These are phyloP conservation scores for Poteriospumella lacustris DNA, from an alignment of 108 stramenopile species.

Conservation along the genomic window DNA sequence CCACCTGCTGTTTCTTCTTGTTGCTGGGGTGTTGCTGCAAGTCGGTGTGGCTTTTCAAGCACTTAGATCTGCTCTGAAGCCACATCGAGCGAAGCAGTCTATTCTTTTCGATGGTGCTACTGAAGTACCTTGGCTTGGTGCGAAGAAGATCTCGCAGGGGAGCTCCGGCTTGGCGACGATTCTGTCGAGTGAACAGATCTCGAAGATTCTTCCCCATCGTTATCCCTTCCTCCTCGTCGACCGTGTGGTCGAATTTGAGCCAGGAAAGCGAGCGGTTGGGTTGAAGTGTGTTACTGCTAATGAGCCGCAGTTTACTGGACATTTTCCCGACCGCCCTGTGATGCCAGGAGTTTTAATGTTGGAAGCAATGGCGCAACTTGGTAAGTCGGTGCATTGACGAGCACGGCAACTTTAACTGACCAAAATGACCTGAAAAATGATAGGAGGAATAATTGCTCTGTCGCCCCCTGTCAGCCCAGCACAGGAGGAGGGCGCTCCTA, in stretches of 20 bases:
- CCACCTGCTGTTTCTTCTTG: too few relatives aligned
- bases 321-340: conserved; percentile 91
- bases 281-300: conserved; percentile 88
- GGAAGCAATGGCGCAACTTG: conserved; percentile 93
- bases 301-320: conserved; percentile 95
- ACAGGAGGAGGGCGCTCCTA: conserved; percentile 63
- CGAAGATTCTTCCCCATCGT: conserved; percentile 81
- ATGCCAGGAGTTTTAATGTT: conserved; percentile 92
- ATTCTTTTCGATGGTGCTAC: too few relatives aligned
- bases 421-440: not conserved
- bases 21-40: too few relatives aligned
- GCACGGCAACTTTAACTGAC: not conserved
- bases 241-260: conserved; percentile 76
- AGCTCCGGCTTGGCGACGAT: conserved; percentile 41
- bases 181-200: conserved; percentile 78
- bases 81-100: too few relatives aligned
- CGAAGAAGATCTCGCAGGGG: conserved; percentile 4
- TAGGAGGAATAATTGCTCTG: conserved; percentile 75
- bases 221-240: conserved; percentile 67
- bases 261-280: conserved; percentile 85
- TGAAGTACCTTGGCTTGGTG: conserved; percentile 16
- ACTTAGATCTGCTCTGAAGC: too few relatives aligned
- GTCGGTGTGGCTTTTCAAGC: too few relatives aligned
- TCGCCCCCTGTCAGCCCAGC: conserved; percentile 52
- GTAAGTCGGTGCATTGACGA: not conserved